Evolutionary conservation across 2,329 filamentous ascomycete species (phyloP), one percentile per base, ranked within the genome.

Genomic region (Fusarium duplospermum): DNA sequence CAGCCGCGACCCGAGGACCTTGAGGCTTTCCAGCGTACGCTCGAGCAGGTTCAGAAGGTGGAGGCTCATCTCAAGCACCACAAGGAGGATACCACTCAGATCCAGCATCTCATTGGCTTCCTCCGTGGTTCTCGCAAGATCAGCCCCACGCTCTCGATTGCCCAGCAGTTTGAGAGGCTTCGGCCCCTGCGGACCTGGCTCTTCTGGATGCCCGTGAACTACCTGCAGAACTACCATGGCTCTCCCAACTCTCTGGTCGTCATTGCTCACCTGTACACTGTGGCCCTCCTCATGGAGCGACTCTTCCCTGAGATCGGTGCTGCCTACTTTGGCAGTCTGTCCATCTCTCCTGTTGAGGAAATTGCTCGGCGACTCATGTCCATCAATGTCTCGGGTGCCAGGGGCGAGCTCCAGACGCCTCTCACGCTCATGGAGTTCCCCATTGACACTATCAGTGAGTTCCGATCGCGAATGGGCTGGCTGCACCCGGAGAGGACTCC

Each of bases 281-380:
- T 95, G 20, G 95, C 94, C 4, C 87, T 98, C 69, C 90, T 94
- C 42, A 90, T 98, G 84, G 95, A 98, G 83, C 94, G 94, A 18
- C 89, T 98, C 70, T 98, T 97, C 81, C 95, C 95, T 4, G 94
- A 97, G 81, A 93, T 98, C 76, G 95, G 95, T 56, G 93, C 94
- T 22, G 93, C 94, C 58, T 98, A 98, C 82, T 95, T 96, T 77
- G 93, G 93, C 57, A 93, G 92, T 76, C 87, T 98, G 75, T 92
- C 94, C 18, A 89, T 97, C 54, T 87, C 89, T 2, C 94, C 95
- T 0, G 91, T 98, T 35, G 94, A 98, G 82, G 93, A 96, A 80
- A 98, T 98, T 78, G 91, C 94, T 54, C 89, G 90, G 57, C 90
- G 93, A 38, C 89, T 97, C 31, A 87, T 92, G 73, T 89, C 91